Base-by-base conservation (phyloP, 129 eudicot genomes). In the Pseudognaphalium luteoalbum region DNA sequence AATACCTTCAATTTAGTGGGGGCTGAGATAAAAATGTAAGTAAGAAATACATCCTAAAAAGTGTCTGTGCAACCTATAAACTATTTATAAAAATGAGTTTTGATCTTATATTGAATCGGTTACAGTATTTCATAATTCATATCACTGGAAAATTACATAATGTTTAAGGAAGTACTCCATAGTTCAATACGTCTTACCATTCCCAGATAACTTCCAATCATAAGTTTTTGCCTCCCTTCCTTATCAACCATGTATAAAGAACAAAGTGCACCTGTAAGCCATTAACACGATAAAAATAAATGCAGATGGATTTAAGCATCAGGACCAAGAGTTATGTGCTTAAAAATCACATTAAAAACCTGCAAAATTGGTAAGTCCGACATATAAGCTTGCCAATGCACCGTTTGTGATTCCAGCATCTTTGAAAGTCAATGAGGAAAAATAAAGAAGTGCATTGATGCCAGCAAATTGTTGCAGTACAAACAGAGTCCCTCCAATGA, bases 401-500 rank as follows among this genome's bases (percentile, higher is more conserved):
- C 88, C 81, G 54, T 86, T 89, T 66, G 96, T 80, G 77, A 92
- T 86, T 72, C 97, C 97, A 74, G 87, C 96, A 75, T 89, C 96
- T 81, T 81, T 76, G 73, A 92, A 92, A 76, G 93, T 89, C 82
- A 92, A 85, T 15, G 97, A 92, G 30, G 97, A 89, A 77, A 89
- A 92, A 73, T 92, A 92, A 60, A 92, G 96, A 83, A 92, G 93
- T 51, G 93, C 97, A 77, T 92, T 92, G 75, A 92, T 89, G 54
- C 97, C 97, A 64, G 97, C 89, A 72, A 92, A 87, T 80, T 92
- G 97, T 62, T 92, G 97, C 68, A 92, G 91, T 37, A 87, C 80
- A 66, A 92, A 92, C 44, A 92, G 88, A 25, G 88, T 70, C 56
- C 96, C 96, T 87, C 97, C 97, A 69, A 87, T 83, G 34, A 82